Percentiles rank a stretch among this genome's conserved stretches.
These are phyloP conservation scores for Orbilia ellipsospora DNA, from an alignment of 2,329 filamentous ascomycete species.

Conservation along the genomic window DNA sequence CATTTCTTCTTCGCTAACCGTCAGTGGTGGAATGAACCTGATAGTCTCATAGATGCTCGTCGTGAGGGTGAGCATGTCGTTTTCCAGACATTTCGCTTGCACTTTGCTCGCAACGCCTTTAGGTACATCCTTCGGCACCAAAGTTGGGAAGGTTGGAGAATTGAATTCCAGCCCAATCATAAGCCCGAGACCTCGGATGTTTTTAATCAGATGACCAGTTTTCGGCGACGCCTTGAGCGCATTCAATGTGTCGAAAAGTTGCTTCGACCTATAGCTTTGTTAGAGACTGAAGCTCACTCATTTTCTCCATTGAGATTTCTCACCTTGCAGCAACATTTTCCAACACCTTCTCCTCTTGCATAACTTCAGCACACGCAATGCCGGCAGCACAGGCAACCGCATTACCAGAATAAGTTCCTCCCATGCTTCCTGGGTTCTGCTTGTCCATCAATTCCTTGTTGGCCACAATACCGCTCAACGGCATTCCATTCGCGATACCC, in stretches of 20 bases:
- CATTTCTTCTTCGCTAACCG: slow-evolving; percentile 63
- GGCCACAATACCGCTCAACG: slow-evolving; percentile 59
- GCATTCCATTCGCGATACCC: slow-evolving; percentile 60
- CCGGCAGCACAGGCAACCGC: slow-evolving; percentile 62
- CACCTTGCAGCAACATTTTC: slow-evolving; percentile 62
- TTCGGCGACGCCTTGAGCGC: slow-evolving; percentile 56
- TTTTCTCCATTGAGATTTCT: slow-evolving; percentile 53
- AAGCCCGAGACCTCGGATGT: slow-evolving; percentile 62
- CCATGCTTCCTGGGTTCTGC: slow-evolving; percentile 62
- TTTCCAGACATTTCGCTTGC: slow-evolving; percentile 63
- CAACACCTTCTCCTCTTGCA: slow-evolving; percentile 62
- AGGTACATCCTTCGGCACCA: slow-evolving; percentile 56
- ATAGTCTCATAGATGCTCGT: slow-evolving; percentile 63
- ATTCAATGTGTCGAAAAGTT: slow-evolving; percentile 58
- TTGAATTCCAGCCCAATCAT: slow-evolving; percentile 63
- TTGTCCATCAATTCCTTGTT: slow-evolving; percentile 63
- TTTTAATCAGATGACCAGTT: slow-evolving; percentile 61
- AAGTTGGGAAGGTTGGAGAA: slow-evolving; percentile 55
- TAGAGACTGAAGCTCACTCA: not conserved
- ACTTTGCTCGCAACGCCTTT: slow-evolving; percentile 62
- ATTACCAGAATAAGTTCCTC: slow-evolving; percentile 62
- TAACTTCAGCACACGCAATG: slow-evolving; percentile 61
- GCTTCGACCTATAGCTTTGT: slow-evolving; percentile 43
- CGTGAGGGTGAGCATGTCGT: slow-evolving; percentile 62
- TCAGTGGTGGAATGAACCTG: slow-evolving; percentile 63